Percentiles rank a stretch among this genome's conserved stretches.
Conservation (phyloP, 768 basidiomycete genomes). For the Pleurotus eryngii region DNA sequence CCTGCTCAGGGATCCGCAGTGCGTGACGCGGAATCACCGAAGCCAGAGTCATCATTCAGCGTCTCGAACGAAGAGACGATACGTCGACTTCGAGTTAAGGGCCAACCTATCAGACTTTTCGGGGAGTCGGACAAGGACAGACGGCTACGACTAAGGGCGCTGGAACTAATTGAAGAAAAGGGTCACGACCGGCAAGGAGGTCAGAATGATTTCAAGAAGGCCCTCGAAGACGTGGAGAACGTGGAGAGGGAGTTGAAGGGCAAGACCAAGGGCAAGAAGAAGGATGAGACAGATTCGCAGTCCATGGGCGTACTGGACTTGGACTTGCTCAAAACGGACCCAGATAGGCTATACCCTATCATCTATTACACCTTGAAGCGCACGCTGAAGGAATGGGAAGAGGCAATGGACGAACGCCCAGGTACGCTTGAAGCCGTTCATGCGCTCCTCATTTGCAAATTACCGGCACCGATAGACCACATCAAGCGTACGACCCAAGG, state of each 20-base stretch:
- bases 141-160: conserved; percentile 80
- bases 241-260: conserved; percentile 64
- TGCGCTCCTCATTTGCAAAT: background rate
- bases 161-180: conserved; percentile 94
- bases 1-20: conserved; percentile 28
- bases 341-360: conserved; percentile 92
- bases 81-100: conserved; percentile 83
- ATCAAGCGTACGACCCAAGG: conserved; percentile 89
- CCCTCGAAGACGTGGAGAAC: conserved; percentile 82
- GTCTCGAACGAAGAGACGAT: conserved; percentile 92
- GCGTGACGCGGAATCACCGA: conserved; percentile 37
- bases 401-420: conserved; percentile 90
- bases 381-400: conserved; percentile 93
- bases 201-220: conserved; percentile 94
- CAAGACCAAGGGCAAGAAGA: conserved; percentile 62
- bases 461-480: conserved; percentile 47
- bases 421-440: conserved; percentile 38
- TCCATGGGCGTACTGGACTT: conserved; percentile 71
- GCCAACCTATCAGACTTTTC: conserved; percentile 92
- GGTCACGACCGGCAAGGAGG: conserved; percentile 76
- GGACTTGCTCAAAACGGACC: conserved; percentile 79
- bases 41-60: conserved; percentile 66
- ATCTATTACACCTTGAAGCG: conserved; percentile 96
- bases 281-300: conserved; percentile 55
- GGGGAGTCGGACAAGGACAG: conserved; percentile 95